A percentile compares a stretch with the other conserved stretches of the same genome.
These are phyloP conservation scores for Ochetophila trinervis DNA, from an alignment of 306 rosid species.

Conservation along the genomic window DNA sequence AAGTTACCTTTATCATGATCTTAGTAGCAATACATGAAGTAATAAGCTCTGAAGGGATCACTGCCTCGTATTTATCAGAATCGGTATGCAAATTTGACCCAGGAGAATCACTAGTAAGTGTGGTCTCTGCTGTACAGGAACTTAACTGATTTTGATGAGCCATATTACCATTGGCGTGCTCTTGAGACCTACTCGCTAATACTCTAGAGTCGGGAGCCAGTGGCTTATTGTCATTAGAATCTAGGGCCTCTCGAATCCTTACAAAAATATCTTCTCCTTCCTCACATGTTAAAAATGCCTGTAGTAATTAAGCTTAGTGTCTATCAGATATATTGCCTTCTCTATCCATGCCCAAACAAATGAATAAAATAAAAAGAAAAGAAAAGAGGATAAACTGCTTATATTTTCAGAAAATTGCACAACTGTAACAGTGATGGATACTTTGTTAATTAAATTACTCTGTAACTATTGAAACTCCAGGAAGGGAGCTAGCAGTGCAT, in stretches of 20 bases:
- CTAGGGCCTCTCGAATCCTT: slow-evolving; percentile 63
- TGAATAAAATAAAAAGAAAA: not conserved
- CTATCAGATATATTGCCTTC: not conserved
- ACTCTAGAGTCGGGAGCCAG: slow-evolving; percentile 38
- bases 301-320: slow-evolving; percentile 26
- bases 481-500: no score
- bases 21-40: slow-evolving; percentile 78
- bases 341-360: not conserved
- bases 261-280: slow-evolving; percentile 77
- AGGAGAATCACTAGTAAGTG: slow-evolving; percentile 37
- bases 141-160: slow-evolving; percentile 34
- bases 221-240: slow-evolving; percentile 55
- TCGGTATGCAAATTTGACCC: slow-evolving; percentile 30
- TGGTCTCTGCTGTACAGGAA: slow-evolving; percentile 38
- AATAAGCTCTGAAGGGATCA: slow-evolving; percentile 74
- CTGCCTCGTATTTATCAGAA: slow-evolving; percentile 51
- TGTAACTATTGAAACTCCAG: no score
- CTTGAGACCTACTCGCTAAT: slow-evolving; percentile 46
- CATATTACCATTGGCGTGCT: slow-evolving; percentile 50
- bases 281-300: slow-evolving; percentile 68
- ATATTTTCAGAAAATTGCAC: slow-evolving; percentile 10
- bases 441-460: no score
- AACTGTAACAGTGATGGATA: no score
- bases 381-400: not conserved
- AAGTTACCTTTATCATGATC: slow-evolving; percentile 85